A percentile compares a stretch with the other conserved stretches of the same genome.
These are phyloP conservation scores for Microglena sp. DNA, from an alignment of 139 green algal species.

Conservation along the genomic window DNA sequence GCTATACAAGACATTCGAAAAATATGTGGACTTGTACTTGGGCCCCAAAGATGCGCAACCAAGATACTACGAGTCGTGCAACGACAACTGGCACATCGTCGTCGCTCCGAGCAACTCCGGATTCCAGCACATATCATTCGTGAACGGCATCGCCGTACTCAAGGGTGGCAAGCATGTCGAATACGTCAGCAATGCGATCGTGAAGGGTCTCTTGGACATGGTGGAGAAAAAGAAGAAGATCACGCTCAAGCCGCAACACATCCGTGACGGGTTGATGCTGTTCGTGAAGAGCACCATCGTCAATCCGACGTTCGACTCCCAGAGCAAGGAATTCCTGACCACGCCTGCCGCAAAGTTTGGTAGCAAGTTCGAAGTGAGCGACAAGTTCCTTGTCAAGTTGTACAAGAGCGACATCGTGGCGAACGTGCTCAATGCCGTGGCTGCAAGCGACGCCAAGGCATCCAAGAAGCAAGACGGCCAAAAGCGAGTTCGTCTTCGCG, in stretches of 20 bases:
- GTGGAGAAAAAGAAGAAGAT: constrained; percentile 9
- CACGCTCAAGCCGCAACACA: constrained; percentile 15
- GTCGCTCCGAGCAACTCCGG: neutral
- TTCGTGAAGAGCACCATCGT: constrained; percentile 50
- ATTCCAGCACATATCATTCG: constrained; percentile 48
- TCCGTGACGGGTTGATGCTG: constrained; percentile 52
- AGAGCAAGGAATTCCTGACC: constrained; percentile 50
- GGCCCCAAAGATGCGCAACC: neutral
- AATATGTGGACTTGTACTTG: constrained; percentile 47
- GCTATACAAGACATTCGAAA: constrained; percentile 38
- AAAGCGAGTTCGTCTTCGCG: neutral
- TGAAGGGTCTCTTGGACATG: neutral
- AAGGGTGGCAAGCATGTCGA: constrained; percentile 52
- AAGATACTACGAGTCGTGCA: neutral
- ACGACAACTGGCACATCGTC: constrained; percentile 36
- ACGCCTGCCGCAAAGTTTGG: constrained; percentile 35
- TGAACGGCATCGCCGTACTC: constrained; percentile 49
- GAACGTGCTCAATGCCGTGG: neutral
- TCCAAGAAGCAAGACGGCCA: constrained; percentile 12
- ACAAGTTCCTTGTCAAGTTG: constrained; percentile 41
- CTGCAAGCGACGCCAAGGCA: neutral
- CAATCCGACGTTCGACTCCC: constrained; percentile 54
- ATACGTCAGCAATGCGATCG: constrained; percentile 29
- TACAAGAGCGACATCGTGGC: constrained; percentile 4
- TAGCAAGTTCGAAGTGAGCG: constrained; percentile 24